Conservation (phyloP, 2,329 filamentous ascomycete species). For the Colletotrichum graminicola region DNA sequence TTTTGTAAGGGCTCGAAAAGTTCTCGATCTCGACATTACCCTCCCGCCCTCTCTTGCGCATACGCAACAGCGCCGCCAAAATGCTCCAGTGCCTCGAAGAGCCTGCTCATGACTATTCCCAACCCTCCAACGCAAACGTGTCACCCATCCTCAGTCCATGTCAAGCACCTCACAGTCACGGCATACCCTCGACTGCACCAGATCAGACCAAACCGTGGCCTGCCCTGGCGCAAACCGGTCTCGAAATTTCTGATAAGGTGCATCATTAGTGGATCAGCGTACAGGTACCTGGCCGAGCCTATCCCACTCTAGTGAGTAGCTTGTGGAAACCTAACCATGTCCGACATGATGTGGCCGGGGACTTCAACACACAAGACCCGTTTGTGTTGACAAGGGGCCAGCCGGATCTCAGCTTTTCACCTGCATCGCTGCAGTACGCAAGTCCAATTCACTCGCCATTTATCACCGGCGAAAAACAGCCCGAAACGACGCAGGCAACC, state of each 20-base stretch:
- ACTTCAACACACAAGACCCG: slow-evolving; percentile 6
- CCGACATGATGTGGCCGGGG: slow-evolving; percentile 39
- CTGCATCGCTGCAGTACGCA: slow-evolving; percentile 23
- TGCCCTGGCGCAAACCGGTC: slow-evolving; percentile 35
- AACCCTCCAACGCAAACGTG: not conserved
- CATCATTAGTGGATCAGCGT: slow-evolving; percentile 42
- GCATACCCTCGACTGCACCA: slow-evolving; percentile 1
- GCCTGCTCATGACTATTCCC: not conserved
- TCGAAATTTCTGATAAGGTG: slow-evolving; percentile 40
- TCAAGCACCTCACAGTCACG: slow-evolving; percentile 13
- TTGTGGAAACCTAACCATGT: slow-evolving; percentile 38
- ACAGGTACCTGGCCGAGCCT: slow-evolving; percentile 38
- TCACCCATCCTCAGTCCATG: not conserved
- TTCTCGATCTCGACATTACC: not conserved
- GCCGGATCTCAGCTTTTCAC: slow-evolving; percentile 25
- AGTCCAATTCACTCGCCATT: slow-evolving; percentile 9
- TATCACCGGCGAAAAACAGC: not conserved
- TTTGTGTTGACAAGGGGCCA: slow-evolving; percentile 32
- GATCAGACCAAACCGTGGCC: slow-evolving; percentile 27
- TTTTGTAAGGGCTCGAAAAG: not conserved
- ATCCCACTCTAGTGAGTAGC: slow-evolving; percentile 36
- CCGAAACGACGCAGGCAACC: slow-evolving; percentile 1
- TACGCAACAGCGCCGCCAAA: not conserved
- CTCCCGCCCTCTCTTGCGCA: not conserved
- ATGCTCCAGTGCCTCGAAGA: not conserved